Base-by-base conservation (phyloP, 345 rosid species). In the Arabidopsis arenosa region DNA sequence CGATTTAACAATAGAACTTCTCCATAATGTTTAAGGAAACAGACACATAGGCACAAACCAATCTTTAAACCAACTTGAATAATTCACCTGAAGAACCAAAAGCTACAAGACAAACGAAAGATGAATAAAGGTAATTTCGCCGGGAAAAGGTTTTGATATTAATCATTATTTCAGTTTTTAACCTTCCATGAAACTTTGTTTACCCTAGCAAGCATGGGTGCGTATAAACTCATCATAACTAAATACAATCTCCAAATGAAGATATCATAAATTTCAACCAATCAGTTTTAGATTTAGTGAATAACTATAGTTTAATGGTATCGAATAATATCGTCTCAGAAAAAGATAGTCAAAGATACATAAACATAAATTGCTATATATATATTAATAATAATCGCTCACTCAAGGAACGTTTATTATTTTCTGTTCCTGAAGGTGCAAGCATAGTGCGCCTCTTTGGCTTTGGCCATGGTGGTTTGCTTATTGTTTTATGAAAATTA, bases 361-460 rank as follows among this genome's bases (percentile, higher is more conserved):
- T 54, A 15, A 33, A 41, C 47, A 55, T 23, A 47, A 6, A 58
- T 35, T 59, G 18, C 7, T 64, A 48, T 12, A 48, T 13, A 58
- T 18, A 18, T 18, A 18, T 18, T 18, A 18, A 18, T 44, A n/a
- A 75, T 36, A n/a, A 9, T 57, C 43, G 35, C 52, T 10, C 14
- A 11, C 2, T 15, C 13, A 8, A 33, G 6, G 13, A 33, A n/a
- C 23, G 23, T 57, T 57, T 56, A 7, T 36, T 75, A 6, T 28
- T 67, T 18, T 51, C 35, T 59, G 79, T 60, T 74, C 35, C 18
- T 68, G 61, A 68, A 60, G 62, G 47, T 75, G 68, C 39, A 33
- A 61, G 32, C 74, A 60, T 68, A 60, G 54, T 75, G 79, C 68
- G 68, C 61, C 52, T 33, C 36, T 43, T 52, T 59, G 40, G 72